Base-by-base conservation (phyloP, 106 monocot species). In the Phalaenopsis aphrodite region DNA sequence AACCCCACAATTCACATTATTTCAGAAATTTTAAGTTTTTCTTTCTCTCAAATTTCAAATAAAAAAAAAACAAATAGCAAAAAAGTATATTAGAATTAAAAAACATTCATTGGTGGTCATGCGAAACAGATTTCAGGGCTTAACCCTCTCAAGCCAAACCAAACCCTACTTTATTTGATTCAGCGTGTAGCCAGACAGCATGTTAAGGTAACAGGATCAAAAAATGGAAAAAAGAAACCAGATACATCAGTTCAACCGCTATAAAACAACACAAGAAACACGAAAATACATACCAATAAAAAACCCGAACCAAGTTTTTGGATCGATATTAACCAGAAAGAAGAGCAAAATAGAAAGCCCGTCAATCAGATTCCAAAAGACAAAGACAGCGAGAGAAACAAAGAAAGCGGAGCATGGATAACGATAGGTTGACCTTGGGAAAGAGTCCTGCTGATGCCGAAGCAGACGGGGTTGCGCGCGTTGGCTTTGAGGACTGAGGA, bases 361-460 rank as follows among this genome's bases (percentile, higher is more conserved):
- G n/a, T 46, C n/a, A 75, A 75, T 23, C 46, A 11, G 52, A 52
- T 52, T 52, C 52, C 52, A 52, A 52, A 14, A 12, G 52, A 52
- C 12, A 12, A 52, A 52, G 0, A 52, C 52, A 52, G 21, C 5
- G 45, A 69, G 24, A 24, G 76, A 49, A 52, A 43, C 1, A 42
- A 74, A 74, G 4, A 74, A 18, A 74, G 5, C 4, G 7, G 17
- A 74, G 18, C 6, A 43, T 43, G 19, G 3, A 15, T 12, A 41
- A 16, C 1, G 42, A 76, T 49, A 49, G 24, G 76, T 30, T 12
- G 11, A 99, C 97, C 97, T 85, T 94, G 88, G 41, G 85, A 87
- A 41, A 92, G 88, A 57, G 84, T 85, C 56, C 97, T 72, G 82
- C 83, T 78, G 88, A 97, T 75, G 81, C 97, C 97, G 41, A 91